Base-by-base conservation (phyloP, 1,139 yeast genomes). In the Yamadazyma triangularis region DNA sequence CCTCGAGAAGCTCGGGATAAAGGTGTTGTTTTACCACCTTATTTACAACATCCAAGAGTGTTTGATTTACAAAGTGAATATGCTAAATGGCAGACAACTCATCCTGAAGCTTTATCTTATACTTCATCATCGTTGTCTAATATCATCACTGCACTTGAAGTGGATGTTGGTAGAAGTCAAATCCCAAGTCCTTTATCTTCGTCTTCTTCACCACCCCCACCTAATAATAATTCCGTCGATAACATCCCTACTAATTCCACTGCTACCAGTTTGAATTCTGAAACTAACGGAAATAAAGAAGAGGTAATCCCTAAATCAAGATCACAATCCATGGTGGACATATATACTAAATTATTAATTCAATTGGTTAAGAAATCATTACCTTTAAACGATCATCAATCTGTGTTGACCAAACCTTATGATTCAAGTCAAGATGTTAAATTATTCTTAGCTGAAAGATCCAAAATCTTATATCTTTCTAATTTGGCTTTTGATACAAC, bases 401-500 rank as follows among this genome's bases (percentile, higher is more conserved):
- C 63, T 27, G 84, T 84, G 12, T 66, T 86, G 35, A 75, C 80
- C 4, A 72, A 70, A 36, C 95, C 96, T 1, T 77, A 79, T 47
- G 95, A 89, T 53, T 65, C 79, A 21, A 73, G 75, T 15, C 71
- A 82, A 24, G 96, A 89, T 48, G 70, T 79, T 30, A 64, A 73
- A 28, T 75, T 77, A 3, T 89, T 89, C 49, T 53, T 78, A 28
- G 62, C 69, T 9, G 96, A 88, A 54, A 66, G 80, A 35, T 84
- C 95, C 2, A 80, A 80, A 47, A 83, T 87, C n/a, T 57, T 88
- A 32, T 85, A 78, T 52, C 64, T 89, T 56, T 70, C 84, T 9
- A 87, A 86, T 52, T 61, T 89, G 41, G 89, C 96, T 2, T 65
- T 66, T 24, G 96, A 88, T 47, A 85, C 93, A 4, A 88, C 96